Evolutionary conservation across 2,329 filamentous ascomycete genomes (phyloP), one percentile per base, ranked within the genome.

Genomic region (Colletotrichum endophyticum): DNA sequence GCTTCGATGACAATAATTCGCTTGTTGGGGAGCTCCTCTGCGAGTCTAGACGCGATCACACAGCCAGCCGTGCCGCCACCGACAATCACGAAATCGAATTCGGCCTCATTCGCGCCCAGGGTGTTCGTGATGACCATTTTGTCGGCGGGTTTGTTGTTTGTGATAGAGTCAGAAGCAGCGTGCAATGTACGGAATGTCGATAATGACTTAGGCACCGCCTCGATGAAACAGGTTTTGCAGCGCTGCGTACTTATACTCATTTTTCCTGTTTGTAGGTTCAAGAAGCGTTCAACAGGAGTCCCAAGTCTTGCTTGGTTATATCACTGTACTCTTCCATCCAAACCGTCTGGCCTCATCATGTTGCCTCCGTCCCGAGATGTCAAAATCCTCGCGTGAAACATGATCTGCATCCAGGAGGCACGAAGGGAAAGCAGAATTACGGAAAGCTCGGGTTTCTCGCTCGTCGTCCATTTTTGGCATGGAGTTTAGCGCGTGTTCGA

Each of bases 371-470:
- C 39, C 19, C 39, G 19, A n/a, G 19, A n/a, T n/a, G 5, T 49
- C 39, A 11, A 44, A 2, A 0, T 49, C 39, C 19, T 5, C 39
- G 9, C 39, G 39, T 4, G n/a, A 0, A 0, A 44, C 19, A 12
- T 0, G 19, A 49, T 49, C 39, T 12, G 5, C 39, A 49, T n/a
- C 19, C 1, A n/a, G 39, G 19, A 49, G 1, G 19, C 39, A 49
- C 1, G 3, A 49, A 0, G 1, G 3, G 19, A n/a, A 49, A n/a
- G 39, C 9, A 3, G 39, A n/a, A 49, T 49, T 0, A 3, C 39
- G 39, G 9, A 49, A n/a, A n/a, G 9, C 19, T 49, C 39, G 19
- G 39, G 19, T n/a, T 49, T 49, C 39, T 49, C 39, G 39, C 19
- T 49, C 39, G n/a, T 49, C 19, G 19, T 44, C 39, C 39, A 5